These are phyloP conservation scores for Kuraishia piskuri DNA, from an alignment of 805 yeast species.

Conservation along the genomic window DNA sequence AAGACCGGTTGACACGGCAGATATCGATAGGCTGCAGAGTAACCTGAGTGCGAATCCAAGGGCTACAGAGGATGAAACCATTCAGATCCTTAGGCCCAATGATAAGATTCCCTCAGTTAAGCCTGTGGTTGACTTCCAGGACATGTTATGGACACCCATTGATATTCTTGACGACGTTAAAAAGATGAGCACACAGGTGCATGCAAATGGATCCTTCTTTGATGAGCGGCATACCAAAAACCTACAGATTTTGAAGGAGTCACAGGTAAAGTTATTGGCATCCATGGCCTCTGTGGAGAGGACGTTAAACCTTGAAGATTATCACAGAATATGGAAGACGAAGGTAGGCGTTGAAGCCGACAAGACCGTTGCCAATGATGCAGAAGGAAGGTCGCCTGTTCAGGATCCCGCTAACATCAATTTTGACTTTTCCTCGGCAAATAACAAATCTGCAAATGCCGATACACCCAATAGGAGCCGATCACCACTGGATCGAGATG, in stretches of 20 bases:
- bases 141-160: conserved; percentile 78
- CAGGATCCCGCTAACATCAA: background rate
- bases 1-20: background rate
- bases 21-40: background rate
- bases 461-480: background rate
- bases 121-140: conserved; percentile 62
- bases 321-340: conserved; percentile 20
- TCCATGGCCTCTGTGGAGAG: conserved; percentile 25
- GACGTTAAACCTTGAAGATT: conserved; percentile 17
- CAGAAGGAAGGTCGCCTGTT: background rate
- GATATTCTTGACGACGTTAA: conserved; percentile 79
- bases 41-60: background rate
- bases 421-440: background rate
- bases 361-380: background rate
- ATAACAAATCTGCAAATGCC: background rate
- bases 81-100: conserved; percentile 19
- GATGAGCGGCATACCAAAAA: conserved; percentile 41
- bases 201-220: conserved; percentile 38
- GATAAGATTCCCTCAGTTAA: conserved; percentile 47
- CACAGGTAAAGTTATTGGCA: conserved; percentile 42
- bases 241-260: conserved; percentile 40
- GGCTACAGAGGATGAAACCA: conserved; percentile 6
- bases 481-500: background rate
- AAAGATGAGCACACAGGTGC: conserved; percentile 40
- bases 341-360: conserved; percentile 2